Evolutionary conservation across 305 asterid genomes (phyloP), one percentile per base, ranked within the genome.

Genomic region (Solanum chacoense): DNA sequence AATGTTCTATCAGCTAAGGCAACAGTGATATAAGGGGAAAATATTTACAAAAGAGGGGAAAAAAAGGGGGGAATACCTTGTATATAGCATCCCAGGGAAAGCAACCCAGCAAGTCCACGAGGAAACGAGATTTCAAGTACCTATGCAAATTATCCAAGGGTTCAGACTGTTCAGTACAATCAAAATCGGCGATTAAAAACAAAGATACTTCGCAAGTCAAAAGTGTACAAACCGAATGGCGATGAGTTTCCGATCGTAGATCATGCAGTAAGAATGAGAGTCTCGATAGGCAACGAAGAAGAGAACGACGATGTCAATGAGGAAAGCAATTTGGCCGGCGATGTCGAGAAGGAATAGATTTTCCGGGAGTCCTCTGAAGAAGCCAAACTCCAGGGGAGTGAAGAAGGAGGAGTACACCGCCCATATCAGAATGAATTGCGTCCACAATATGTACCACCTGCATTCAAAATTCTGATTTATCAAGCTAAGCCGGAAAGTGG

Each of bases 371-470:
- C 97, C 98, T 89, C 97, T 90, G 92, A 95, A 93, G 94, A 93
- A 95, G 72, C 93, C 97, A 79, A 95, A 93, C 88, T 95, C 97
- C 9, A 94, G 84, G 4, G 98, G 98, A 2, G 98, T 95, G 91
- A 95, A 94, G 95, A 93, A 93, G 26, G 97, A 95, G 20, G 98
- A 95, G 91, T 95, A 94, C 18, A 94, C 91, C 26, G 98, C 97
- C 98, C 98, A 95, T 90, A 94, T 73, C 83, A 95, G 91, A 40
- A 95, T 92, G 92, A 94, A 93, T 18, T 94, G 92, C 22, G 90
- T 90, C 98, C 98, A 95, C 36, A 87, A 80, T 18, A 81, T 74
- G 81, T 93, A 94, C 95, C 94, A 92, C 93, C 97, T 95, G 95
- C 94, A 79, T 81, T 67, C 55, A 29, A 12, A 12, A 14, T 67